Conservation (phyloP, 75 land plant species). For the Selaginella moellendorffii region DNA sequence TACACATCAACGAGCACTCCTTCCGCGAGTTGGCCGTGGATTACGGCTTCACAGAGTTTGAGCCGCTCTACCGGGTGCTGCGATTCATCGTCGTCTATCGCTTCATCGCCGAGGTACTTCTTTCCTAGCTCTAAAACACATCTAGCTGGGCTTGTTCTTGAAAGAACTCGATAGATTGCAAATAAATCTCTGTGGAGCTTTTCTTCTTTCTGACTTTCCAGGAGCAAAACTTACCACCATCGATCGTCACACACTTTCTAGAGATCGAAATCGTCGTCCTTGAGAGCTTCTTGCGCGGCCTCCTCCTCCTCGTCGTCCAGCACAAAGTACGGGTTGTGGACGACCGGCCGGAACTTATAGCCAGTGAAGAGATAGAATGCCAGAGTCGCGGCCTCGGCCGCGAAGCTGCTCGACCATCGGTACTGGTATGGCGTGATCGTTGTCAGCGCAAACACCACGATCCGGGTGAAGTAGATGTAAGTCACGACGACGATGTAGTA, state of each 20-base stretch:
- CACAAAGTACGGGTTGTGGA: conserved; percentile 53
- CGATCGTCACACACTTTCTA: too few species aligned
- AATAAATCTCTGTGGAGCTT: too few species aligned
- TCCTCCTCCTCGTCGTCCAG: conserved; percentile 64
- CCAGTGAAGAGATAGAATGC: conserved; percentile 57
- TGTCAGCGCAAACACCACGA: conserved; percentile 53
- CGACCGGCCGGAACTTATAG: conserved; percentile 58
- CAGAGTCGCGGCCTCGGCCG: conserved; percentile 54
- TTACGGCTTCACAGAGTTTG: background rate
- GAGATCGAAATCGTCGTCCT: conserved; percentile 58
- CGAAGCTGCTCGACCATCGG: conserved; percentile 44
- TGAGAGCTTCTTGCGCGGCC: conserved; percentile 48
- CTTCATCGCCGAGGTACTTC: background rate
- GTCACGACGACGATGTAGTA: conserved; percentile 61
- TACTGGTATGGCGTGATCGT: conserved; percentile 59
- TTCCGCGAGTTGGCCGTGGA: background rate
- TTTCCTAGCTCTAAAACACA: too few species aligned
- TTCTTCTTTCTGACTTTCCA: too few species aligned
- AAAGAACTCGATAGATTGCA: too few species aligned
- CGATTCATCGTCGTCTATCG: background rate
- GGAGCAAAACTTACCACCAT: too few species aligned
- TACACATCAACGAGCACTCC: background rate
- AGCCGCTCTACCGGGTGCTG: background rate
- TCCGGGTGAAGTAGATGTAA: conserved; percentile 65
- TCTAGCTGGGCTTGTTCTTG: too few species aligned